These are phyloP conservation scores for Infundibulicybe gibba DNA, from an alignment of 768 basidiomycete genomes.

Conservation along the genomic window DNA sequence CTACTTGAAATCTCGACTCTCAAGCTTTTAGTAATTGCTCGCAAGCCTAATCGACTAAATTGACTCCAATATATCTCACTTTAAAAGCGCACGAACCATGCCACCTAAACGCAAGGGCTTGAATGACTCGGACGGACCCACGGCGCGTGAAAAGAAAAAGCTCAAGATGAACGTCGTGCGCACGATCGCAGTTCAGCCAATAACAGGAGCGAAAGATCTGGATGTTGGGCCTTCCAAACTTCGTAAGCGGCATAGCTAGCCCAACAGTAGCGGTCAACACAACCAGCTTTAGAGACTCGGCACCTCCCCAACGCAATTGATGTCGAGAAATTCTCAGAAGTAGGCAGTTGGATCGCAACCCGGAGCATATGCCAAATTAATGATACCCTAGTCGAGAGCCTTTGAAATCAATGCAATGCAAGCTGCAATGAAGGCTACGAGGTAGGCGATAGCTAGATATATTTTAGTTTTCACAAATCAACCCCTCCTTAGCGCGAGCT, in stretches of 20 bases:
- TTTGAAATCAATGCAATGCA: constrained; percentile 94
- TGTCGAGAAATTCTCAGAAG: constrained; percentile 87
- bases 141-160: constrained; percentile 64
- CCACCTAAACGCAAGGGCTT: constrained; percentile 36
- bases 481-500: constrained; percentile 44
- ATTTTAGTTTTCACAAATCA: too few species aligned
- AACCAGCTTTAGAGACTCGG: constrained; percentile 45
- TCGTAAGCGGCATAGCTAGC: background rate
- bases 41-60: too few species aligned
- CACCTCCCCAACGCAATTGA: constrained; percentile 69
- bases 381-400: constrained; percentile 59
- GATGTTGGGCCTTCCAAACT: constrained; percentile 6
- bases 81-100: constrained; percentile 12
- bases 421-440: constrained; percentile 75
- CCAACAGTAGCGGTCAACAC: background rate
- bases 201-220: constrained; percentile 4
- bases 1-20: too few species aligned
- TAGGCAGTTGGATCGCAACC: constrained; percentile 19
- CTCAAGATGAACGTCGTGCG: constrained; percentile 60
- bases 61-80: background rate
- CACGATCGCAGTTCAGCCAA: constrained; percentile 60
- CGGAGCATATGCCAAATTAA: background rate
- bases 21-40: too few species aligned
- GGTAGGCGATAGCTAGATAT: constrained; percentile 33
- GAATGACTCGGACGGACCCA: constrained; percentile 22